Evolutionary conservation across 352 stramenopile genomes (phyloP).

Genomic region (Phytophthora ramorum): DNA sequence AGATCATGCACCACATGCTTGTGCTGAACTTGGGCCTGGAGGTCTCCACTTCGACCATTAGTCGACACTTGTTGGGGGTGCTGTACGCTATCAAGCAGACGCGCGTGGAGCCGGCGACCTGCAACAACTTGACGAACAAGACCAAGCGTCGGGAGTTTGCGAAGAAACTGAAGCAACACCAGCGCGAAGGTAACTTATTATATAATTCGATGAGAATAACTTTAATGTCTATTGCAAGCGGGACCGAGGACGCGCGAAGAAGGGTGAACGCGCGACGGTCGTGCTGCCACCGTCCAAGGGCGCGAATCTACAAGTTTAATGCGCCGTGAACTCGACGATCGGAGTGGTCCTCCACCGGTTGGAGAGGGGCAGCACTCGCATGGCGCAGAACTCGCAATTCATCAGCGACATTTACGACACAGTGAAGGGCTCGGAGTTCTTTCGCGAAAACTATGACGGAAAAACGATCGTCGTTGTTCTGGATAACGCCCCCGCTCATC

Average conservation of each 20-base stretch:
- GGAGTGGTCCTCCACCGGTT: not conserved
- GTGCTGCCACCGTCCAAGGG: conserved; percentile 5
- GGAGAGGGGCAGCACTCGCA: not conserved
- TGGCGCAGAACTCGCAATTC: not conserved
- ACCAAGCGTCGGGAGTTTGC: not conserved
- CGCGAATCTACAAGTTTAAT: conserved; percentile 1
- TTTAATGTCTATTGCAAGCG: conserved; percentile 10
- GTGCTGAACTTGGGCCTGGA: not conserved
- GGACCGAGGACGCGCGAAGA: not conserved
- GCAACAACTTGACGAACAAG: conserved; percentile 3
- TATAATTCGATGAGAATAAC: conserved; percentile 8
- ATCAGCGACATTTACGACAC: not conserved
- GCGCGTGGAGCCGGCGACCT: not conserved
- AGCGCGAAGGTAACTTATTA: not conserved
- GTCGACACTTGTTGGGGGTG: not conserved
- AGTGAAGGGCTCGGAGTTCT: not conserved
- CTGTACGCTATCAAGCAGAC: conserved; percentile 2
- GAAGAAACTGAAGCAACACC: not conserved
- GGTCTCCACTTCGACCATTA: not conserved
- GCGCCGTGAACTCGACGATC: not conserved
- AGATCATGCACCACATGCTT: not conserved
- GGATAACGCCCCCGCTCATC: conserved; percentile 1
- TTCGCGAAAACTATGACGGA: not conserved
- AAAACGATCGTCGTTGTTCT: conserved; percentile 12
- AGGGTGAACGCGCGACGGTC: not conserved